phyloP scores from a whole-genome alignment of 2,329 filamentous ascomycete genomes.

The Fusarium ramigenum region DNA sequence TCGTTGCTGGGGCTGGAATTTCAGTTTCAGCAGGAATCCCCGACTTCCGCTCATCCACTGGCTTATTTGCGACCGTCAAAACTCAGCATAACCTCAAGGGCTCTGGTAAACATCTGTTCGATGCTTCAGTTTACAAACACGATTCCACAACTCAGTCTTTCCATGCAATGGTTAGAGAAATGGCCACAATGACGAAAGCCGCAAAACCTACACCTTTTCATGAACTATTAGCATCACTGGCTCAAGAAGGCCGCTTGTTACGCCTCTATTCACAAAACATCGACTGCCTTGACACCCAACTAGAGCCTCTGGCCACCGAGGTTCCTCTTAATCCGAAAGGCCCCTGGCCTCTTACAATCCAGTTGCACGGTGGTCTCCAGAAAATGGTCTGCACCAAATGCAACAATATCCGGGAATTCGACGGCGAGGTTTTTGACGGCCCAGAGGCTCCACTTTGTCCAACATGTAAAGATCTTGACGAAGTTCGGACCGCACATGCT shows the following conservation, averaged over 20 bases:
- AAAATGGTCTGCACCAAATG: conserved; percentile 99
- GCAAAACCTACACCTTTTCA: conserved; percentile 91
- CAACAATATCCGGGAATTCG: conserved; percentile 77
- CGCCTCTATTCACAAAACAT: conserved; percentile 97
- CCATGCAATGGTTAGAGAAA: conserved; percentile 92
- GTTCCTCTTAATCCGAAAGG: conserved; percentile 84
- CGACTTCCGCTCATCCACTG: conserved; percentile 92
- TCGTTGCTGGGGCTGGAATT: conserved; percentile 95
- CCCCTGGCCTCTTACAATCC: conserved; percentile 92
- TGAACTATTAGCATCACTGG: conserved; percentile 89
- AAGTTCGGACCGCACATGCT: conserved; percentile 76
- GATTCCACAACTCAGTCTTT: conserved; percentile 88
- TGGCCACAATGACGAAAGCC: conserved; percentile 79
- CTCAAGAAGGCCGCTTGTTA: conserved; percentile 84
- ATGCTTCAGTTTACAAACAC: conserved; percentile 97
- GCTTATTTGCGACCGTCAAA: conserved; percentile 86
- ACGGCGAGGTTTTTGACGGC: conserved; percentile 82
- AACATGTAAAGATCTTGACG: conserved; percentile 78
- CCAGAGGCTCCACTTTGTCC: conserved; percentile 83
- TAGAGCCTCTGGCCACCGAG: conserved; percentile 80
- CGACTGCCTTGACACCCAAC: conserved; percentile 88
- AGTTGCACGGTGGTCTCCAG: conserved; percentile 90
- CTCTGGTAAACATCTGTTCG: conserved; percentile 95
- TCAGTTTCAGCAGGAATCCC: conserved; percentile 97
- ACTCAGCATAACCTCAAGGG: conserved; percentile 87